Conservation (phyloP, 169 alveolate species). For the Plasmodium gaboni region DNA sequence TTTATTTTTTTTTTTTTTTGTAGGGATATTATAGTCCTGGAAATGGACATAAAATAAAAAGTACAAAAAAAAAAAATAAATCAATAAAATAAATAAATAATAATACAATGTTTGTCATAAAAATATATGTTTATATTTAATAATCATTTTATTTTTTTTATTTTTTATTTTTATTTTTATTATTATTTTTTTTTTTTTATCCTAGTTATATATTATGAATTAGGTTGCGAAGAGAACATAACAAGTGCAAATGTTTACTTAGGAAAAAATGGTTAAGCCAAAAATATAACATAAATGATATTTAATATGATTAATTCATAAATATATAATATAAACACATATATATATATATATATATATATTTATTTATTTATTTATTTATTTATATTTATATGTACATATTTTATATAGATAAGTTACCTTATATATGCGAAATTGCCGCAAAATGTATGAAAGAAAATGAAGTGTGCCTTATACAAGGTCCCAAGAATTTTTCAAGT, state of each 20-base stretch:
- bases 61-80: slow-evolving; percentile 27
- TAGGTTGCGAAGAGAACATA: slow-evolving; percentile 52
- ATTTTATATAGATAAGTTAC: slow-evolving; percentile 36
- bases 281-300: too few species aligned
- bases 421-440: slow-evolving; percentile 72
- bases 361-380: neutral
- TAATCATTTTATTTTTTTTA: neutral
- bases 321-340: neutral
- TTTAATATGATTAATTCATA: neutral
- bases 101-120: neutral
- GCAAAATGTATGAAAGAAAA: slow-evolving; percentile 57
- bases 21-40: slow-evolving; percentile 73
- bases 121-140: too few species aligned
- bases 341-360: neutral
- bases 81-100: neutral
- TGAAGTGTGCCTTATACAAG: slow-evolving; percentile 73
- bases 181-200: slow-evolving; percentile 2
- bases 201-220: slow-evolving; percentile 60
- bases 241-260: slow-evolving; percentile 30
- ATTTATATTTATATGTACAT: neutral
- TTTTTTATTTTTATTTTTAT: neutral
- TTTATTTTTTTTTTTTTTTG: slow-evolving; percentile 50
- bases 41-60: slow-evolving; percentile 75
- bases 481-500: slow-evolving; percentile 59
- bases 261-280: slow-evolving; percentile 66